Evolutionary conservation across 2,329 filamentous ascomycete genomes (phyloP).

Genomic region (Talaromyces sp.): DNA sequence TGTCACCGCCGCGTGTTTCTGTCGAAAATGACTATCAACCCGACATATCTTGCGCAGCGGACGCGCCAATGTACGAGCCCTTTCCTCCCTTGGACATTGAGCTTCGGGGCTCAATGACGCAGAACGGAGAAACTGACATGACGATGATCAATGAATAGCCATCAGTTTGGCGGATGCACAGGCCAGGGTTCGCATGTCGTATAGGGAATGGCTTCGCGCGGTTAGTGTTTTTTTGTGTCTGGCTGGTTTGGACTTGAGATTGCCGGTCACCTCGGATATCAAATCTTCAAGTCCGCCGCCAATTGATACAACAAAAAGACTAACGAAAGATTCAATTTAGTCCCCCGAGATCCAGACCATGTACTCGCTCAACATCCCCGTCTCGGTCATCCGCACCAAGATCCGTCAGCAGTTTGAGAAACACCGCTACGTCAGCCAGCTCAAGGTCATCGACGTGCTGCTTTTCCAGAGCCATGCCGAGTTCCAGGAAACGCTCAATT

Average conservation of each 20-base stretch:
- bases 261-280: background rate
- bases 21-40: constrained; percentile 73
- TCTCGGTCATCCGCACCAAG: constrained; percentile 83
- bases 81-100: background rate
- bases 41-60: constrained; percentile 81
- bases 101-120: constrained; percentile 13
- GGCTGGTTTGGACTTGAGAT: background rate
- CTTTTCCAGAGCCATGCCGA: constrained; percentile 87
- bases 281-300: background rate
- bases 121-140: constrained; percentile 13
- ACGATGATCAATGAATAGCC: constrained; percentile 49
- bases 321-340: constrained; percentile 45
- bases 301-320: constrained; percentile 3
- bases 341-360: constrained; percentile 94
- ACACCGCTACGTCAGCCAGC: constrained; percentile 85
- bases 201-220: constrained; percentile 92
- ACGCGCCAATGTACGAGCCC: constrained; percentile 66
- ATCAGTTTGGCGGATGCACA: constrained; percentile 85
- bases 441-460: constrained; percentile 81
- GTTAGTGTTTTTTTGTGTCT: constrained; percentile 60
- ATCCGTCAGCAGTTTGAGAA: constrained; percentile 96
- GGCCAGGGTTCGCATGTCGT: constrained; percentile 77
- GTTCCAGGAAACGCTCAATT: constrained; percentile 98
- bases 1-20: background rate
- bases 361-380: constrained; percentile 88